phyloP scores from a whole-genome alignment of 345 rosid species.

The Clausena lansium region DNA sequence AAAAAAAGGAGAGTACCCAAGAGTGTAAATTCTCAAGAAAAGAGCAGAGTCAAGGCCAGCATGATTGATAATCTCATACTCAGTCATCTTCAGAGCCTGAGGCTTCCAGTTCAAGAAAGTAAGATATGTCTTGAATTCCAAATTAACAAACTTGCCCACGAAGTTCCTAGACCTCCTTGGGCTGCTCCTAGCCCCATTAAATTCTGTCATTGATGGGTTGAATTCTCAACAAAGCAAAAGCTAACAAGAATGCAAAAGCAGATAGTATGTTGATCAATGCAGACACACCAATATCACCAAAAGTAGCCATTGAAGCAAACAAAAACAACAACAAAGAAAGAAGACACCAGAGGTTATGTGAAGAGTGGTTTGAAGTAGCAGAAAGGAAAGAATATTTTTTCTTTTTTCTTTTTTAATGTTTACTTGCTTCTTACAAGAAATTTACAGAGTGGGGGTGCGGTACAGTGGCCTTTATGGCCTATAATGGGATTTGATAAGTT shows the following conservation, averaged over 20 bases:
- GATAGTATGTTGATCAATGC: slow-evolving; percentile 69
- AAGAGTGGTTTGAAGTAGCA: not conserved
- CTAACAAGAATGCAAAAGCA: slow-evolving; percentile 77
- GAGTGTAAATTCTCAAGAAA: slow-evolving; percentile 85
- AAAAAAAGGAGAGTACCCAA: slow-evolving; percentile 49
- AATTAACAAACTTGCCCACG: slow-evolving; percentile 80
- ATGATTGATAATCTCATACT: slow-evolving; percentile 70
- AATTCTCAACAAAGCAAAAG: slow-evolving; percentile 82
- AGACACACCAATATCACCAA: slow-evolving; percentile 81
- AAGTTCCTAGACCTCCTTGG: slow-evolving; percentile 59
- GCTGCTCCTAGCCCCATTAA: slow-evolving; percentile 61
- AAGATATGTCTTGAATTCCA: slow-evolving; percentile 66
- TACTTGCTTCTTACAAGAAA: not conserved
- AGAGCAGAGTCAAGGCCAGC: slow-evolving; percentile 97
- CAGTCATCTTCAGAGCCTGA: slow-evolving; percentile 85
- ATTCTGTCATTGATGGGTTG: slow-evolving; percentile 95
- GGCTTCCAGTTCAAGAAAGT: slow-evolving; percentile 99
- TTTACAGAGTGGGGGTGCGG: not conserved
- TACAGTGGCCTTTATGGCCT: not conserved
- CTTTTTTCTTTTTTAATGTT: not conserved
- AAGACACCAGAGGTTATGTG: not conserved
- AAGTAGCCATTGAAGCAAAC: slow-evolving; percentile 66
- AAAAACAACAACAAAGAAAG: not conserved
- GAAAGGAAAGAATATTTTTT: not conserved
- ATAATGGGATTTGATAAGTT: not conserved